Evolutionary conservation across 345 rosid genomes (phyloP).

Genomic region (Raphanus sativus): DNA sequence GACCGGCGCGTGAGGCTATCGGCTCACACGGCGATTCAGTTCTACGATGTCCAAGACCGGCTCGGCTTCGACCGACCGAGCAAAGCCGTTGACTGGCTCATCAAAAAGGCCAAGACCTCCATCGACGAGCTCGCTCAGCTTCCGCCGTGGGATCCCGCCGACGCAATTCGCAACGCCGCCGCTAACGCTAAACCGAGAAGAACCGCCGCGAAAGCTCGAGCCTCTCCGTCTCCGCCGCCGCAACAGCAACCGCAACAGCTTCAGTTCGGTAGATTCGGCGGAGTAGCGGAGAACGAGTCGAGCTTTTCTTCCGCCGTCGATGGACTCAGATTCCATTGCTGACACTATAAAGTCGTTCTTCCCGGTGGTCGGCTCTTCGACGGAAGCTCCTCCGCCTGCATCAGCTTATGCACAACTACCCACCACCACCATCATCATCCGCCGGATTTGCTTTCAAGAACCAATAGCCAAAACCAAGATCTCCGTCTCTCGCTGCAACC

Average conservation of each 20-base stretch:
- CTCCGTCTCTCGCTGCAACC: constrained; percentile 90
- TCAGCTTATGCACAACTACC: constrained; percentile 31
- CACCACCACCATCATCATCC: constrained; percentile 32
- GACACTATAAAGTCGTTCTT: constrained; percentile 93
- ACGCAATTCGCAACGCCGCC: constrained; percentile 34
- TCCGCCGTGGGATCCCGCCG: constrained; percentile 76
- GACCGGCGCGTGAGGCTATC: constrained; percentile 96
- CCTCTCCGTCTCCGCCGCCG: constrained; percentile 20
- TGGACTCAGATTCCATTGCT: constrained; percentile 80
- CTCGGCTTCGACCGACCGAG: constrained; percentile 96
- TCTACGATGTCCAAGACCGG: constrained; percentile 95
- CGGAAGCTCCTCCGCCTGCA: constrained; percentile 44
- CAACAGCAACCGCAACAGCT: constrained; percentile 24
- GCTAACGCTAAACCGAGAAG: constrained; percentile 35
- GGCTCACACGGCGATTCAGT: constrained; percentile 91
- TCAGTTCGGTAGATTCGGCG: constrained; percentile 35
- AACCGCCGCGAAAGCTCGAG: constrained; percentile 10
- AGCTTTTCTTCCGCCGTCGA: constrained; percentile 70
- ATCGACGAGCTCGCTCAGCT: constrained; percentile 89
- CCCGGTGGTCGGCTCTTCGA: constrained; percentile 59
- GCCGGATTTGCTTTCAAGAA: constrained; percentile 79
- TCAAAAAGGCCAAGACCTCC: constrained; percentile 80
- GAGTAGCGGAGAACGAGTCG: constrained; percentile 35
- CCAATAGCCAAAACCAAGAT: constrained; percentile 85
- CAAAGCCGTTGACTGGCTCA: constrained; percentile 98